phyloP scores from a whole-genome alignment of 2,329 filamentous ascomycete species.

The Fusarium sp. region DNA sequence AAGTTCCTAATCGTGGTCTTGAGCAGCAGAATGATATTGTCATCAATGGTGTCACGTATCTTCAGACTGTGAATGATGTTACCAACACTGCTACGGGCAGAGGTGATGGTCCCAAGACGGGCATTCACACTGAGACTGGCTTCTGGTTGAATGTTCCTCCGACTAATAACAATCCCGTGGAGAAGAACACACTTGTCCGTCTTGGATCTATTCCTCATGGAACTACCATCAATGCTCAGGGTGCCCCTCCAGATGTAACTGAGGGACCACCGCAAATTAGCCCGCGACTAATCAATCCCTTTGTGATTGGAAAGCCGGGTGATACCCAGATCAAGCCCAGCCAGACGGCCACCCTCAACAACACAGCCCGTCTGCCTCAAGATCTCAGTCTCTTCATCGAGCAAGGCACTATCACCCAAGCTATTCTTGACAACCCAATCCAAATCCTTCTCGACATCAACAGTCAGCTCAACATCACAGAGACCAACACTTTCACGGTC shows the following conservation, averaged over 20 bases:
- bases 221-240: conserved; percentile 8
- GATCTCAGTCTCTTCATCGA: neutral
- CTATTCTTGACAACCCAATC: neutral
- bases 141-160: conserved; percentile 6
- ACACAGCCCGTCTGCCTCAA: conserved; percentile 2
- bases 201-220: conserved; percentile 7
- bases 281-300: neutral
- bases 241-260: neutral
- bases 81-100: neutral
- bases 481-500: conserved; percentile 3
- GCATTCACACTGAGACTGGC: conserved; percentile 3
- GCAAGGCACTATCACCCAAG: neutral
- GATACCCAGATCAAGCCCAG: neutral
- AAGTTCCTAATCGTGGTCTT: conserved; percentile 1
- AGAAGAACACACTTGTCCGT: neutral
- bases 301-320: neutral
- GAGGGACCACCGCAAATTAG: neutral
- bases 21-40: conserved; percentile 5
- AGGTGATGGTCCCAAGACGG: neutral
- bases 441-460: conserved; percentile 13
- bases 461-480: neutral
- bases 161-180: neutral
- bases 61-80: conserved; percentile 12
- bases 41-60: conserved; percentile 1
- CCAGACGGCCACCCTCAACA: neutral